A percentile compares a stretch with the other conserved stretches of the same genome.
These are phyloP conservation scores for Vachellia pachyceras DNA, from an alignment of 306 rosid genomes.

Conservation along the genomic window DNA sequence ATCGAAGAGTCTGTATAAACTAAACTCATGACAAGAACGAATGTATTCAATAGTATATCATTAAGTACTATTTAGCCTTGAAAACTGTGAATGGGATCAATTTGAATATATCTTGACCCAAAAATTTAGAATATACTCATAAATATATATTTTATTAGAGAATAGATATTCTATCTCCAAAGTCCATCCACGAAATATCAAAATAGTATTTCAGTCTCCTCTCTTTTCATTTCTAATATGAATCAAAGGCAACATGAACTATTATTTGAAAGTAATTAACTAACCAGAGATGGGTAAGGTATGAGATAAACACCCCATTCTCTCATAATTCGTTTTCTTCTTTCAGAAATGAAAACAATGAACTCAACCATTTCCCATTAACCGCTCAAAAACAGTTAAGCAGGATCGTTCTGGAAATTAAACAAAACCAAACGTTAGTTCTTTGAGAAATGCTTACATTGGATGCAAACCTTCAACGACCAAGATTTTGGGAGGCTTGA, in stretches of 20 bases:
- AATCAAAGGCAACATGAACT: not conserved
- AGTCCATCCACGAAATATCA: not conserved
- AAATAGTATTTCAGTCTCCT: not conserved
- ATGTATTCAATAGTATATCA: not conserved
- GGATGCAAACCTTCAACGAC: slow-evolving; percentile 99
- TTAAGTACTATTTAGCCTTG: not conserved
- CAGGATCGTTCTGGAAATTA: not conserved
- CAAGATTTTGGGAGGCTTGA: slow-evolving; percentile 93
- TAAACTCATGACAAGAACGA: slow-evolving; percentile 8
- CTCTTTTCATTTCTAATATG: not conserved
- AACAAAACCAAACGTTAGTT: not conserved
- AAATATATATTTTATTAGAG: not conserved
- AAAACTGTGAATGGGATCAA: not conserved
- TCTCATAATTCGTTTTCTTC: slow-evolving; percentile 5
- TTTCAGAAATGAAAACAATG: not conserved
- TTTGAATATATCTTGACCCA: not conserved
- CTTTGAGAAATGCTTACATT: slow-evolving; percentile 65
- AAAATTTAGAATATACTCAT: not conserved
- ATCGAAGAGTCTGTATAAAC: not conserved
- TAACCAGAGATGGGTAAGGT: slow-evolving; percentile 51
- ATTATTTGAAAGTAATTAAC: slow-evolving; percentile 18
- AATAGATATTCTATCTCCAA: not conserved
- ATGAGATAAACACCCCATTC: slow-evolving; percentile 35
- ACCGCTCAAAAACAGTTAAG: not conserved
- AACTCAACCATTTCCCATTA: not conserved